These are phyloP conservation scores for Aspergillus udagawae DNA, from an alignment of 2,329 filamentous ascomycete genomes.

Conservation along the genomic window DNA sequence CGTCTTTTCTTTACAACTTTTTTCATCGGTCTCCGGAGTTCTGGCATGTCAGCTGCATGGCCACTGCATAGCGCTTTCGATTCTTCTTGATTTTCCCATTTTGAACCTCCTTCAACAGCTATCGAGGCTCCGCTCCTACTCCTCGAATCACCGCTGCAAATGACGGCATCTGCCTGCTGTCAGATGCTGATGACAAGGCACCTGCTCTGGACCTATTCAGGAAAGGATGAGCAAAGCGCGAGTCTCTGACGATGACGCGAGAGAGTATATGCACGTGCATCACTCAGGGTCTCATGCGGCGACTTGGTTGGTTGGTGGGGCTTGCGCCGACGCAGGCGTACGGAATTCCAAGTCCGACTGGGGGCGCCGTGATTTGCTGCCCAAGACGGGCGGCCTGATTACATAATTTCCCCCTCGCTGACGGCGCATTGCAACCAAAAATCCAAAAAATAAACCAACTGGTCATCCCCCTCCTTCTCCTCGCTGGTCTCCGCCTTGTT, in stretches of 20 bases:
- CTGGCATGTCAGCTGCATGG: background rate
- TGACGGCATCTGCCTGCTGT: too few species aligned
- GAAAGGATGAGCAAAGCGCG: background rate
- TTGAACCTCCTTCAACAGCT: background rate
- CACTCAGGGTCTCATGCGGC: background rate
- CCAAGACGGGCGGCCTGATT: constrained; percentile 7
- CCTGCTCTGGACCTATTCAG: background rate
- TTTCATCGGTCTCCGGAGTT: background rate
- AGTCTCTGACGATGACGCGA: background rate
- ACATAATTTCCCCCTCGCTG: constrained; percentile 19
- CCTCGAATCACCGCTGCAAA: background rate
- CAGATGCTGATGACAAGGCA: background rate
- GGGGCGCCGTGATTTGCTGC: background rate
- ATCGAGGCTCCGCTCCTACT: background rate
- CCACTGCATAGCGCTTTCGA: background rate
- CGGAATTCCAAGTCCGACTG: background rate
- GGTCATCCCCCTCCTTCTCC: too few species aligned
- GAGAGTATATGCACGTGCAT: background rate
- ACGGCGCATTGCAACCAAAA: constrained; percentile 13
- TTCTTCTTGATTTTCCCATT: background rate
- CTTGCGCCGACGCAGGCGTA: background rate
- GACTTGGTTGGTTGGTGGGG: background rate
- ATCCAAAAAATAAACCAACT: background rate
- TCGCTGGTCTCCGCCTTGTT: too few species aligned
- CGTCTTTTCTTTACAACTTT: background rate